Percentiles rank a stretch among this genome's conserved stretches.
phyloP scores from a whole-genome alignment of 306 rosid species.

The Dryas alaskensis region DNA sequence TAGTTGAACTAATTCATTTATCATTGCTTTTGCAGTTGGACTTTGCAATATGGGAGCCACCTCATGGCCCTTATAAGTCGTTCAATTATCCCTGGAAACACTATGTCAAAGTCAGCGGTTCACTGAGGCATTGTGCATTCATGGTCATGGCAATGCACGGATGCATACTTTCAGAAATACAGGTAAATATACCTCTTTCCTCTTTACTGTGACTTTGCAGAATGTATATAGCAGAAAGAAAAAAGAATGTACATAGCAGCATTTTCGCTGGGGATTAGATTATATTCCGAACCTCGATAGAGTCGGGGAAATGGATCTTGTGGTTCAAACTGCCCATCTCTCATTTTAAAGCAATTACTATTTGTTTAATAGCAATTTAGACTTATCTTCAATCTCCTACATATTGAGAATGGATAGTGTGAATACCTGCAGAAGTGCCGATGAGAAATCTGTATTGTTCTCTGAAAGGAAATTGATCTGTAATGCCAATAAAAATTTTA shows the following conservation, averaged over 20 bases:
- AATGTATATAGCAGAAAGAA: conserved; percentile 5
- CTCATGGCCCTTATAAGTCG: conserved; percentile 65
- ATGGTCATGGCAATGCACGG: conserved; percentile 91
- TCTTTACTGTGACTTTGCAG: neutral
- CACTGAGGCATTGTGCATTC: conserved; percentile 76
- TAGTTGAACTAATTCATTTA: neutral
- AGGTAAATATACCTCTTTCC: conserved; percentile 36
- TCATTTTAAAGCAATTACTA: neutral
- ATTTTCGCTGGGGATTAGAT: neutral
- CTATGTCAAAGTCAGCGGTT: conserved; percentile 62
- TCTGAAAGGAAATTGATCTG: neutral
- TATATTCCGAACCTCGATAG: neutral
- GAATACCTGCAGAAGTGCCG: neutral
- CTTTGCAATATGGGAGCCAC: conserved; percentile 82
- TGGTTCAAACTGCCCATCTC: neutral
- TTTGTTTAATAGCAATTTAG: neutral
- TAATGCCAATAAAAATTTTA: neutral
- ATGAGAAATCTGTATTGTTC: neutral
- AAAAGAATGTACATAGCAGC: neutral
- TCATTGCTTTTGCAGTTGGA: conserved; percentile 43
- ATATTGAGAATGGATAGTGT: neutral
- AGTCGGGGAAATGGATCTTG: neutral
- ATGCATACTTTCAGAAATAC: conserved; percentile 78
- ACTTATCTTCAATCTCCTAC: neutral
- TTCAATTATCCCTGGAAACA: conserved; percentile 68